Evolutionary conservation across 1,284 basidiomycete genomes (phyloP).

Genomic region (Abortiporus biennis): DNA sequence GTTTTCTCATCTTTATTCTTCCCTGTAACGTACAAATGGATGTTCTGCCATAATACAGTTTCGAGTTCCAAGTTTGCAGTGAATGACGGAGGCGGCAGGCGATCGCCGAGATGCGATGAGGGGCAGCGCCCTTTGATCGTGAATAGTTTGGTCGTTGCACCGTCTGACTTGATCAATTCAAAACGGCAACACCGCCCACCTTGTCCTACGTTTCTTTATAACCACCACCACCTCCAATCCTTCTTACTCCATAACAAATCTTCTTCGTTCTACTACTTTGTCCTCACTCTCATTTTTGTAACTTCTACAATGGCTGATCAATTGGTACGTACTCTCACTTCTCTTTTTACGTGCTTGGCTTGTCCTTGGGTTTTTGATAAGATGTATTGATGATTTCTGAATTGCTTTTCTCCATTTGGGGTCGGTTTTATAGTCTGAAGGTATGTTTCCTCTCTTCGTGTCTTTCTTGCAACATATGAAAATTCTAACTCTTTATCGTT

Average conservation of each 20-base stretch:
- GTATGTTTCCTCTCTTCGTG: slow-evolving; percentile 32
- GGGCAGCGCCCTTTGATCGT: slow-evolving; percentile 5
- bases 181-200: slow-evolving; percentile 9
- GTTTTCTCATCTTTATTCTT: background rate
- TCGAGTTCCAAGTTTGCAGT: background rate
- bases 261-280: too few relatives aligned
- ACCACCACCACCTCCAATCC: too few relatives aligned
- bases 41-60: background rate
- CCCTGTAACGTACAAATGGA: background rate
- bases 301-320: slow-evolving; percentile 54
- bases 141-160: slow-evolving; percentile 6
- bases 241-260: too few relatives aligned
- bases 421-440: slow-evolving; percentile 52
- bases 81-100: slow-evolving; percentile 7
- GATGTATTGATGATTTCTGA: background rate
- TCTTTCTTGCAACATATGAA: background rate
- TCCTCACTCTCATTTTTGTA: background rate
- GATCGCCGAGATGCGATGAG: slow-evolving; percentile 20
- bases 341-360: slow-evolving; percentile 1
- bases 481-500: slow-evolving; percentile 14
- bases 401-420: background rate
- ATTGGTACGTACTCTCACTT: slow-evolving; percentile 41
- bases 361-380: slow-evolving; percentile 5
- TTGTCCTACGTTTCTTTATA: slow-evolving; percentile 16
- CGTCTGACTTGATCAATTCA: too few relatives aligned